These are phyloP conservation scores for Metschnikowia baotianmanensis DNA, from an alignment of 805 yeast genomes.

Conservation along the genomic window DNA sequence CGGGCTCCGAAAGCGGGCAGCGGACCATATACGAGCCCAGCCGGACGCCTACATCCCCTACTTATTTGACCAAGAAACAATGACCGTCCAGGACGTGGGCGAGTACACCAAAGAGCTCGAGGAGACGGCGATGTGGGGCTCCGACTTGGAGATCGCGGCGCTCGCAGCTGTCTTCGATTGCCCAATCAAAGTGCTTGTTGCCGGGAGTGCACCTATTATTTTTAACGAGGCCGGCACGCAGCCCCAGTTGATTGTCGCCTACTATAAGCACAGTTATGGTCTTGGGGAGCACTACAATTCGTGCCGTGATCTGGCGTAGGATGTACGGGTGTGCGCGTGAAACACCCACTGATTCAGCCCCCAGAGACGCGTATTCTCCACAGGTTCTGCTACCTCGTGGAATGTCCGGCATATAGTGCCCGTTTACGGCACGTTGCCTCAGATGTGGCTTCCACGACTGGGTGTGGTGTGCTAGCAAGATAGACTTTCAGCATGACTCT, in stretches of 20 bases:
- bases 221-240: constrained; percentile 58
- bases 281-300: constrained; percentile 96
- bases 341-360: background rate
- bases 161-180: constrained; percentile 67
- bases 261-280: constrained; percentile 81
- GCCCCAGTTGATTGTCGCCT: constrained; percentile 67
- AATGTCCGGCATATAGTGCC: background rate
- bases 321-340: constrained; percentile 6
- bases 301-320: constrained; percentile 18
- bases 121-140: constrained; percentile 92
- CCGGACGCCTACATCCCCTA: constrained; percentile 77
- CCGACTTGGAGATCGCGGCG: constrained; percentile 88
- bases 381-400: background rate
- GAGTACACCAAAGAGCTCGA: constrained; percentile 68
- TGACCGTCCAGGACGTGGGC: constrained; percentile 60
- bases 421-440: background rate
- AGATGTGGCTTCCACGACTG: no score
- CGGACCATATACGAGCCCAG: constrained; percentile 59
- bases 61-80: constrained; percentile 74
- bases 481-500: no score
- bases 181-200: constrained; percentile 73
- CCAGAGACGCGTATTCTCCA: background rate
- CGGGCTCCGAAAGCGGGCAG: constrained; percentile 63
- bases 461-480: no score
- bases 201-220: constrained; percentile 65